Base-by-base conservation (phyloP, 2,329 filamentous ascomycete species). In the Fusarium pseudograminearum region DNA sequence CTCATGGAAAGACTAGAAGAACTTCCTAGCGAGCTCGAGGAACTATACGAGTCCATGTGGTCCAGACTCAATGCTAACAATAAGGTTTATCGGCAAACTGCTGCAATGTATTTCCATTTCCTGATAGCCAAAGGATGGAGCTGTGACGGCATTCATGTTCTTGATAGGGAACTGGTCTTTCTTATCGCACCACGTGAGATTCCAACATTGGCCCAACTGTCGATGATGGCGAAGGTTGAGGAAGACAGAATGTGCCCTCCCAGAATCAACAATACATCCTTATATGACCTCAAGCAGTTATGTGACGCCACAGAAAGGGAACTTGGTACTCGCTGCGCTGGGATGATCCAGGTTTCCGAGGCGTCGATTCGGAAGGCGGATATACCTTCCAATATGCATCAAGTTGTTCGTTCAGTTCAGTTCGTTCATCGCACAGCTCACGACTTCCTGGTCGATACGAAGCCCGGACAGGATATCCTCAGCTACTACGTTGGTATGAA, bases 231-330 rank as follows among this genome's bases (percentile, higher is more conserved):
- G 7, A 42, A n/a, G 0, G 7, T 2, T 1, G 2, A 16, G 6
- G 10, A 34, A 0, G 0, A 0, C 0, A 0, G 5, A 1, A 11
- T 41, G 2, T 36, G 6, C 2, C 30, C 34, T 5, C 24, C 28
- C 0, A 9, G 28, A 11, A 1, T 2, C 0, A 4, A 30, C 5
- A 12, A 16, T 3, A 15, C 7, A 0, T 3, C 9, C 0, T 0
- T 40, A 0, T 0, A 1, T 0, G 24, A 36, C 1, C 2, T 61
- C 0, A 1, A 15, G 2, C 0, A 0, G 1, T 3, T 50, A 0
- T 61, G 57, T 3, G 7, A n/a, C 1, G 8, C 1, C 1, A 31
- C 44, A 6, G 44, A 15, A 5, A 5, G 5, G 0, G 54, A 61
- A 0, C n/a, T 61, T 1, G 1, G 4, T 1, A 51, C 4, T 2